Evolutionary conservation across 176 grass and related monocot genomes (phyloP), one percentile per base, ranked within the genome.

Genomic region (Eleusine coracana): DNA sequence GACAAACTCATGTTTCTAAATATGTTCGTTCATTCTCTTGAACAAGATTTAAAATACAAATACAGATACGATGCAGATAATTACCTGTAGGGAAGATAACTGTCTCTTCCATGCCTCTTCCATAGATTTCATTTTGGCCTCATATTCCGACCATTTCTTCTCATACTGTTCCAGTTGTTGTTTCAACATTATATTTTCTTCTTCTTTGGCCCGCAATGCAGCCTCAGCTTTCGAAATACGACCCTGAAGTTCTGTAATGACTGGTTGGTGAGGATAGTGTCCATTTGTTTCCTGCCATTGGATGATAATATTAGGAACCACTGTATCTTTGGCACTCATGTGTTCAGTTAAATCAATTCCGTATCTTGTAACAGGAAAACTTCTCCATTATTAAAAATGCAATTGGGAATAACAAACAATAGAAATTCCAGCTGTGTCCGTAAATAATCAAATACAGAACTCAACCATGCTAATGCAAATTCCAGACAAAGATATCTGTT

Each of bases 71-170:
- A 29, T 55, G 25, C 18, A 82, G 37, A 86, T 66, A 73, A 52
- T 86, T 68, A 99, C 96, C 93, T 99, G 96, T 70, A 99, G 71
- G 75, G 96, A 92, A 71, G 91, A 85, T 51, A 99, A 86, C 66
- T 99, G 91, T 76, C 93, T 96, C 91, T 94, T 88, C 93, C 93
- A 96, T 48, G 83, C 80, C 18, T 92, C 87, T 84, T 96, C 93
- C 93, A 99, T 94, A 37, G 73, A 82, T 83, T 99, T 96, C 96
- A 99, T 99, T 91, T 90, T 96, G 37, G 67, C 84, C 69, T 96
- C 96, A 81, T 99, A 99, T 10, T 94, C 91, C 12, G 79, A 86
- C 93, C 96, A 99, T 60, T 90, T 94, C 62, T 85, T 91, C 85
- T 99, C 93, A 50, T 96, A 96, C 7, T 94, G 93, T 85, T 95